Evolutionary conservation across 2,329 filamentous ascomycete genomes (phyloP).

Genomic region (Colletotrichum spaethianum): DNA sequence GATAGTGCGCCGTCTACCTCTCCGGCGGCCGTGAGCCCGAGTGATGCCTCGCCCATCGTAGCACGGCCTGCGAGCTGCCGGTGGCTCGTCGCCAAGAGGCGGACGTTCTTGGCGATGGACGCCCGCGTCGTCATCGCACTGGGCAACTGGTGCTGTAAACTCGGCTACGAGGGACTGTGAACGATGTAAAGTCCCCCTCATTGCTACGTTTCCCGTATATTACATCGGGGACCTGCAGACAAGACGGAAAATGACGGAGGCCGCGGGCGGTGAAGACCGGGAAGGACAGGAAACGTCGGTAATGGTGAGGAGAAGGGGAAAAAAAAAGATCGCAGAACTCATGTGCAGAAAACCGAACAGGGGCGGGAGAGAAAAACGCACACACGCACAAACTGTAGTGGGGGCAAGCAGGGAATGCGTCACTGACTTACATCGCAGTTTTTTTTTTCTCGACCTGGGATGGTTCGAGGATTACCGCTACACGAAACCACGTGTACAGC

Average conservation of each 20-base stretch:
- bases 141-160: neutral
- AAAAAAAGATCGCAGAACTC: neutral
- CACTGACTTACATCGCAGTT: neutral
- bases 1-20: neutral
- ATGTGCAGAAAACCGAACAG: neutral
- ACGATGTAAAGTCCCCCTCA: neutral
- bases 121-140: slow-evolving; percentile 30
- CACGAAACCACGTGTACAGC: neutral
- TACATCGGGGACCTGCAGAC: neutral
- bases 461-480: slow-evolving; percentile 5
- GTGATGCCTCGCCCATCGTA: neutral
- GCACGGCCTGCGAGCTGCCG: slow-evolving; percentile 15
- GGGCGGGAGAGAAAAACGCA: neutral
- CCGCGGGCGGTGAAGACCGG: slow-evolving; percentile 19
- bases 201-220: neutral
- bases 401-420: slow-evolving; percentile 19
- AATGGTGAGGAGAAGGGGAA: neutral
- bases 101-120: slow-evolving; percentile 29
- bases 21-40: neutral
- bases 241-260: slow-evolving; percentile 3
- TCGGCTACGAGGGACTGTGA: neutral
- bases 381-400: neutral
- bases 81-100: slow-evolving; percentile 29
- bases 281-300: neutral
- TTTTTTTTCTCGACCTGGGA: neutral